Percentiles rank a stretch among this genome's conserved stretches.
phyloP scores from a whole-genome alignment of 139 green algal species.

The Chlorella sp. region DNA sequence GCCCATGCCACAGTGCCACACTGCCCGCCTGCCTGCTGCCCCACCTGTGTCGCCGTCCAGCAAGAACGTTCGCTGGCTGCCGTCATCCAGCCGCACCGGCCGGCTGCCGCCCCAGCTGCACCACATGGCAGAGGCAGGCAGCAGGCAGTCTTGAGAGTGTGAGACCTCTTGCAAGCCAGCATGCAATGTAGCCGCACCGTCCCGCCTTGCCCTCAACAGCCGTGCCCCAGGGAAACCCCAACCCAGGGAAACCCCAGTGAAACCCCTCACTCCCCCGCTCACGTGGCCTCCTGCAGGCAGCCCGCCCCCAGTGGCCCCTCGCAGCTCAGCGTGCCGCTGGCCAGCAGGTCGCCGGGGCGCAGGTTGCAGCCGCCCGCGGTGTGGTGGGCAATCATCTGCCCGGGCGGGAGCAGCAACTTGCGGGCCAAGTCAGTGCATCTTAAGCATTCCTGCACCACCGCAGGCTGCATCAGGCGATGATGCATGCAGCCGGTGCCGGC shows the following conservation, averaged over 20 bases:
- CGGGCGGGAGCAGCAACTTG: too few relatives aligned
- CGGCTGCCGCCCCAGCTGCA: constrained; percentile 52
- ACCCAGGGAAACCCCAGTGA: background rate
- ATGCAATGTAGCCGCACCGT: too few relatives aligned
- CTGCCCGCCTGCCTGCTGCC: too few relatives aligned
- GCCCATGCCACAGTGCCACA: too few relatives aligned
- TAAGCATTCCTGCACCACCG: too few relatives aligned
- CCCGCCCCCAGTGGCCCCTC: constrained; percentile 40
- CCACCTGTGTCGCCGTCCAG: constrained; percentile 85
- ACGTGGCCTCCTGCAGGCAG: constrained; percentile 80
- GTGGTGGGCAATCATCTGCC: constrained; percentile 97
- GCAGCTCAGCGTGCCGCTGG: constrained; percentile 90
- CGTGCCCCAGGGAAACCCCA: background rate
- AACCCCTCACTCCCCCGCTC: background rate
- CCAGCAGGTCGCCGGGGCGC: constrained; percentile 87
- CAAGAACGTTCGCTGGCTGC: constrained; percentile 67
- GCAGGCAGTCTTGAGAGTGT: too few relatives aligned
- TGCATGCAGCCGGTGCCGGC: too few relatives aligned
- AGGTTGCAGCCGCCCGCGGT: constrained; percentile 91
- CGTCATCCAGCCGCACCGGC: constrained; percentile 52
- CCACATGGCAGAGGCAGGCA: too few relatives aligned
- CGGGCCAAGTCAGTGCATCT: too few relatives aligned
- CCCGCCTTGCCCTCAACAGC: too few relatives aligned
- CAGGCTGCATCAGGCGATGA: too few relatives aligned
- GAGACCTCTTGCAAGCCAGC: too few relatives aligned